These are phyloP conservation scores for Ogataea angusta DNA, from an alignment of 805 yeast species.

Conservation along the genomic window DNA sequence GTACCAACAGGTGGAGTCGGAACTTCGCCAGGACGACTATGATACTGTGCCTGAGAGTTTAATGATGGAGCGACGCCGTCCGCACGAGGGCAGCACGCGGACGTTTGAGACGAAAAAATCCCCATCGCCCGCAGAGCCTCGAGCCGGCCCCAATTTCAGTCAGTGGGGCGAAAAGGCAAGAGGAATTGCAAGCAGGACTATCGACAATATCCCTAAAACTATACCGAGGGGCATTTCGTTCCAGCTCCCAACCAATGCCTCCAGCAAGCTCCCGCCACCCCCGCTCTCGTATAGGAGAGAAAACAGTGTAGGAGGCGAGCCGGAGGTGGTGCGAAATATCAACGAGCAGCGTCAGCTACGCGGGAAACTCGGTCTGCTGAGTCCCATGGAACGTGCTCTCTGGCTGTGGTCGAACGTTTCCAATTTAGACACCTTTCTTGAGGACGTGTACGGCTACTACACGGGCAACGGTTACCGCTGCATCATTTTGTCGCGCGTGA, in stretches of 20 bases:
- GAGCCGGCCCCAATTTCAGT: not conserved
- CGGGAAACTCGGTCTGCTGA: conserved; percentile 40
- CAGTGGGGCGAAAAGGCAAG: conserved; percentile 29
- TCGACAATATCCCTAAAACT: conserved; percentile 22
- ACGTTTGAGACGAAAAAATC: conserved; percentile 1
- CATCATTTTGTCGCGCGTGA: conserved; percentile 60
- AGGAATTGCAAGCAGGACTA: conserved; percentile 26
- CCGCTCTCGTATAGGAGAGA: conserved; percentile 16
- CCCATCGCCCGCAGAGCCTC: not conserved
- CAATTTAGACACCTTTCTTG: conserved; percentile 81
- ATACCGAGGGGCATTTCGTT: conserved; percentile 24
- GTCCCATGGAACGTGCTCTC: conserved; percentile 72
- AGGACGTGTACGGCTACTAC: conserved; percentile 80
- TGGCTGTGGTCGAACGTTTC: conserved; percentile 98
- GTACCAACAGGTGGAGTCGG: conserved; percentile 21
- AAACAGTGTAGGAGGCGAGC: conserved; percentile 5
- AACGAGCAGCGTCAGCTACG: conserved; percentile 26
- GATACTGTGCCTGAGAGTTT: conserved; percentile 30
- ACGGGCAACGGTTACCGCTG: conserved; percentile 81
- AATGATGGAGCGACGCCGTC: conserved; percentile 22
- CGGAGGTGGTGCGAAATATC: conserved; percentile 4
- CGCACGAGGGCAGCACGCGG: conserved; percentile 4
- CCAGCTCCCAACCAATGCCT: conserved; percentile 18
- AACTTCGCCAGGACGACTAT: conserved; percentile 27
- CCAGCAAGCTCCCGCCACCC: conserved; percentile 19